phyloP scores from a whole-genome alignment of 179 eudicot genomes.

The Amaranthus tricolor region DNA sequence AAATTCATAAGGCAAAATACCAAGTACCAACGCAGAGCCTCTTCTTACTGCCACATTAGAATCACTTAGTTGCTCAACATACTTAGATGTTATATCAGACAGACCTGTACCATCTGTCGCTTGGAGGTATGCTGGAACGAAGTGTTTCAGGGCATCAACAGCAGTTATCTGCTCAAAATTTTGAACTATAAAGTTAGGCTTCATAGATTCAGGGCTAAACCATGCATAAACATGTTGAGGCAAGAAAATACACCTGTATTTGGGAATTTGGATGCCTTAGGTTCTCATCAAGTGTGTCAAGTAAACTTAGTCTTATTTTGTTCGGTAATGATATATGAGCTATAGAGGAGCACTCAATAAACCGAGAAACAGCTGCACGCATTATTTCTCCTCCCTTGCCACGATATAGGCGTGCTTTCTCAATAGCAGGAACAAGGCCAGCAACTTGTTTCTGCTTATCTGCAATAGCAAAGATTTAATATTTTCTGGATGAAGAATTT shows the following conservation, averaged over 20 bases:
- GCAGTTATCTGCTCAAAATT: slow-evolving; percentile 61
- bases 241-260: slow-evolving; percentile 60
- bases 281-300: slow-evolving; percentile 86
- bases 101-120: slow-evolving; percentile 47
- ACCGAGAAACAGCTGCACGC: slow-evolving; percentile 96
- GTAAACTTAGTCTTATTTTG: slow-evolving; percentile 67
- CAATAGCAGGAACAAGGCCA: slow-evolving; percentile 87
- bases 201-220: slow-evolving; percentile 1
- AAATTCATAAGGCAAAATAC: slow-evolving; percentile 74
- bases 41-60: slow-evolving; percentile 90
- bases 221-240: slow-evolving; percentile 11
- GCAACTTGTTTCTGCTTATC: slow-evolving; percentile 85
- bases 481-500: background rate
- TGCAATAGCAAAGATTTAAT: slow-evolving; percentile 26
- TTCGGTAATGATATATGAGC: slow-evolving; percentile 55
- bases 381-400: slow-evolving; percentile 99
- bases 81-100: slow-evolving; percentile 55
- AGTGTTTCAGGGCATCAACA: slow-evolving; percentile 78
- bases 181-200: slow-evolving; percentile 15
- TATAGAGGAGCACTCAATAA: slow-evolving; percentile 68
- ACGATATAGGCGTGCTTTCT: slow-evolving; percentile 95
- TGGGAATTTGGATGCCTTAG: slow-evolving; percentile 90
- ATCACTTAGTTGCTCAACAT: slow-evolving; percentile 71
- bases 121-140: slow-evolving; percentile 63
- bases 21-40: slow-evolving; percentile 94